Percentiles rank a stretch among this genome's conserved stretches.
Evolutionary conservation across 768 basidiomycete genomes (phyloP).

Genomic region (Sutorius australiensis): DNA sequence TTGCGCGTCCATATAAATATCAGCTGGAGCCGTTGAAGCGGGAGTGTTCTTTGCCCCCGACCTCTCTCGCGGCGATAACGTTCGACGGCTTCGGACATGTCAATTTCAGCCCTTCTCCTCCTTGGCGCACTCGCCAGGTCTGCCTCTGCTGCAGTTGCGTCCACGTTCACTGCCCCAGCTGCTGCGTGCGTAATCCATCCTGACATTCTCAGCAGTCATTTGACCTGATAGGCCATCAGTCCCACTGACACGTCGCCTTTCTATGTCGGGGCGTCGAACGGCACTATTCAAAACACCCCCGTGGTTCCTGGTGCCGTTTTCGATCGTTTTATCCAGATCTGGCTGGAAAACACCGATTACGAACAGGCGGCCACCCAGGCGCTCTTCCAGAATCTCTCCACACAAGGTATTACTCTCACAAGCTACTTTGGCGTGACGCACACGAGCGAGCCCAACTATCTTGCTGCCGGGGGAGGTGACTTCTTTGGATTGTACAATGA

Average conservation of each 20-base stretch:
- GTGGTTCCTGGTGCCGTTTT: conserved; percentile 41
- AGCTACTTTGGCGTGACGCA: conserved; percentile 50
- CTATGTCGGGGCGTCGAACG: conserved; percentile 41
- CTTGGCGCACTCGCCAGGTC: conserved; percentile 13
- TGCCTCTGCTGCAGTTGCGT: conserved; percentile 16
- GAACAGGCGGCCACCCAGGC: conserved; percentile 23
- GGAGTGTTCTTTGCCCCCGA: background rate
- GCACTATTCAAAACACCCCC: conserved; percentile 35
- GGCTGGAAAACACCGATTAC: conserved; percentile 60
- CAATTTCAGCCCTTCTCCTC: conserved; percentile 6
- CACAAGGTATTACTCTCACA: conserved; percentile 46
- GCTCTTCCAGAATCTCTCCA: conserved; percentile 37
- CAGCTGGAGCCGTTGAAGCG: background rate
- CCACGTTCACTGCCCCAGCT: conserved; percentile 22
- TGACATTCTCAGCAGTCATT: background rate
- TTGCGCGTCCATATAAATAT: conserved; percentile 5
- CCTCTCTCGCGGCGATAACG: background rate
- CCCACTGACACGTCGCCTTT: conserved; percentile 29
- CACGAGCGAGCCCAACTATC: conserved; percentile 59
- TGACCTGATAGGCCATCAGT: conserved; percentile 7
- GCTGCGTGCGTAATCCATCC: conserved; percentile 15
- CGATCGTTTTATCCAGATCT: conserved; percentile 47
- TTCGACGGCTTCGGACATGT: conserved; percentile 3
- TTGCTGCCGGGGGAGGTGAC: conserved; percentile 46
- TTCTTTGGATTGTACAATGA: conserved; percentile 50